Evolutionary conservation across 2,329 filamentous ascomycete species (phyloP).

Genomic region (Lecanoromycetidae sp.): DNA sequence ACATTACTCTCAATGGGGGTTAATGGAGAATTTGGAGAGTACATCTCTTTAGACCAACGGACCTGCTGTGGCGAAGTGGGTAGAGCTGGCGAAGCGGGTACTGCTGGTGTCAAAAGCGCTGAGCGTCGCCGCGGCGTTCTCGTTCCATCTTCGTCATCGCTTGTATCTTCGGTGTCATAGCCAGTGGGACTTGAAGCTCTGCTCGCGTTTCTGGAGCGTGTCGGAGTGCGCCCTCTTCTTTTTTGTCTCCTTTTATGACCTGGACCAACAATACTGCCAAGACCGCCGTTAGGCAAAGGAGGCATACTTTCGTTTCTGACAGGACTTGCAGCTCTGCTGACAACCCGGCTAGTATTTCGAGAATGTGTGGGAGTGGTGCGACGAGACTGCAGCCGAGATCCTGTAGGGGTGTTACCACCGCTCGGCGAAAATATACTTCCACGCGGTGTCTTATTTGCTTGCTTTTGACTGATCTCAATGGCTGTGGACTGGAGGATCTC

Average conservation of each 20-base stretch:
- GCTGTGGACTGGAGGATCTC: conserved; percentile 49
- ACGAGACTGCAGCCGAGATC: conserved; percentile 22
- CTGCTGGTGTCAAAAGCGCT: background rate
- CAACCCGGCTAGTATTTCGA: background rate
- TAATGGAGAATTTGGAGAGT: background rate
- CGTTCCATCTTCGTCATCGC: background rate
- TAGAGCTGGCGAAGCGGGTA: background rate
- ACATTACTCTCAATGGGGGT: no score
- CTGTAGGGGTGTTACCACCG: conserved; percentile 2
- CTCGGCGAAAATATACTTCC: background rate
- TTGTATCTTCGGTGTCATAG: background rate
- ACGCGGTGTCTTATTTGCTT: conserved; percentile 17
- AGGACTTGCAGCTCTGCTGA: conserved; percentile 6
- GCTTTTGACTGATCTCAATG: conserved; percentile 45
- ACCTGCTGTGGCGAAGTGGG: background rate
- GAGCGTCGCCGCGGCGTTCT: background rate
- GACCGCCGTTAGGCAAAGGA: conserved; percentile 4
- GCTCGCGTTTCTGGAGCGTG: no score
- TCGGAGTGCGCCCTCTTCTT: background rate
- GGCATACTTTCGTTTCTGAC: conserved; percentile 2
- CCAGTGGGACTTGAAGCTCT: background rate
- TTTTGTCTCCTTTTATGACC: background rate
- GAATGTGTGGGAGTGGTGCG: background rate
- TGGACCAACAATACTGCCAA: conserved; percentile 9
- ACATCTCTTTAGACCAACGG: background rate